These are phyloP conservation scores for Eucalyptus cladocalyx DNA, from an alignment of 345 rosid species.

Conservation along the genomic window DNA sequence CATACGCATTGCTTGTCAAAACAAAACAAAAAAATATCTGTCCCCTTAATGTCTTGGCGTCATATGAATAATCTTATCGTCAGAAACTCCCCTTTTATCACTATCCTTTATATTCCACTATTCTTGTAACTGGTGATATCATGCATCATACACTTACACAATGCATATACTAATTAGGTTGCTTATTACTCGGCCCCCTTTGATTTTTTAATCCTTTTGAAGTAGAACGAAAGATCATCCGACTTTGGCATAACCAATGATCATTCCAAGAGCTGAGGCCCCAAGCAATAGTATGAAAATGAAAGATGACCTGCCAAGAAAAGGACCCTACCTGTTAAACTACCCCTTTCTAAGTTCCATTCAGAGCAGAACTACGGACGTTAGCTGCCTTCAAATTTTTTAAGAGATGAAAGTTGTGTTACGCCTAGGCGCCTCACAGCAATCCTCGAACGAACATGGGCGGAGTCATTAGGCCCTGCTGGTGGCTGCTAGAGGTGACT, in stretches of 20 bases:
- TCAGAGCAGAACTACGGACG: not conserved
- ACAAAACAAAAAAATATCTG: not conserved
- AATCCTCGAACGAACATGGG: not conserved
- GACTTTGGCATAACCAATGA: not conserved
- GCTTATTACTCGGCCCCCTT: not conserved
- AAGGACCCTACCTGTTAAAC: not conserved
- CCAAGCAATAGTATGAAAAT: not conserved
- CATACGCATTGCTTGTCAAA: too few species aligned
- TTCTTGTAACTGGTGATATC: too few species aligned
- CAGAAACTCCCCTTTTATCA: not conserved
- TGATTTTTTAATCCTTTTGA: too few species aligned
- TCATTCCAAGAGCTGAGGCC: not conserved
- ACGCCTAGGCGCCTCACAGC: not conserved
- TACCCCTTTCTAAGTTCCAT: not conserved
- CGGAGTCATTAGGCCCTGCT: not conserved
- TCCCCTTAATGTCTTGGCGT: not conserved
- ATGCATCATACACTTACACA: not conserved
- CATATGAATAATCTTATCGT: too few species aligned
- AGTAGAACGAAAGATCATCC: too few species aligned
- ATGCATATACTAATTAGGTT: too few species aligned
- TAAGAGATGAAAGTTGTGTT: not conserved
- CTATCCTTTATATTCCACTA: too few species aligned
- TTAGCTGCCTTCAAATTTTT: not conserved
- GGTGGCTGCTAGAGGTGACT: not conserved
- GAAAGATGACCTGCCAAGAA: not conserved